A percentile compares a stretch with the other conserved stretches of the same genome.
phyloP scores from a whole-genome alignment of 352 stramenopile genomes.

The Globisporangium orthogonon region DNA sequence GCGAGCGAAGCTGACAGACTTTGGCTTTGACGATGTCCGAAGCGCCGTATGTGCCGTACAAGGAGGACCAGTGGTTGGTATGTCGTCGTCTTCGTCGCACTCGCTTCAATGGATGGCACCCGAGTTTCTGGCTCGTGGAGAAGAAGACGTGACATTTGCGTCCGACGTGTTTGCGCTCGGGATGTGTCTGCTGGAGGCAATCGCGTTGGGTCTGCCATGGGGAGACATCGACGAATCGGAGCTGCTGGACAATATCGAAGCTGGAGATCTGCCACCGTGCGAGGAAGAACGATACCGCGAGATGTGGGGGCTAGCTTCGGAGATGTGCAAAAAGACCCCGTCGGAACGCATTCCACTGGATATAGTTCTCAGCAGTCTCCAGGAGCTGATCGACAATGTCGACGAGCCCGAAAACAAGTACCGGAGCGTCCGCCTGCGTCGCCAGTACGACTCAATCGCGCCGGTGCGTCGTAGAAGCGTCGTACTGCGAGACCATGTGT shows the following conservation, averaged over 20 bases:
- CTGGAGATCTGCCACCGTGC: not conserved
- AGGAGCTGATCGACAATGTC: not conserved
- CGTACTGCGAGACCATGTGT: not conserved
- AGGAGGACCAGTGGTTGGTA: not conserved
- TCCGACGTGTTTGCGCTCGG: slow-evolving; percentile 14
- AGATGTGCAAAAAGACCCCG: not conserved
- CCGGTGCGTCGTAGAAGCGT: not conserved
- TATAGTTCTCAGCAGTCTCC: not conserved
- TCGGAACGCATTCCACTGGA: not conserved
- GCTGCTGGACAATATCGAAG: not conserved
- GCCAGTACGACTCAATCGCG: not conserved
- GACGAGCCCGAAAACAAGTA: not conserved
- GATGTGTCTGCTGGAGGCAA: slow-evolving; percentile 14
- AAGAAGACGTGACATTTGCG: not conserved
- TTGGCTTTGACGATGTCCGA: slow-evolving; percentile 3
- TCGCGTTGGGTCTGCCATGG: slow-evolving; percentile 4
- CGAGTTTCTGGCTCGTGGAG: not conserved
- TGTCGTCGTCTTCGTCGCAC: not conserved
- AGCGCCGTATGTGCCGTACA: not conserved
- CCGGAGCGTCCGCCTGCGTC: not conserved
- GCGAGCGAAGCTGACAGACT: slow-evolving; percentile 5
- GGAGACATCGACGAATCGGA: not conserved
- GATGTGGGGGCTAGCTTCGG: not conserved
- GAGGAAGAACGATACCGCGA: not conserved
- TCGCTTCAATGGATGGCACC: slow-evolving; percentile 9